phyloP scores from a whole-genome alignment of 2,329 filamentous ascomycete species.

The Byssochlamys sp. region DNA sequence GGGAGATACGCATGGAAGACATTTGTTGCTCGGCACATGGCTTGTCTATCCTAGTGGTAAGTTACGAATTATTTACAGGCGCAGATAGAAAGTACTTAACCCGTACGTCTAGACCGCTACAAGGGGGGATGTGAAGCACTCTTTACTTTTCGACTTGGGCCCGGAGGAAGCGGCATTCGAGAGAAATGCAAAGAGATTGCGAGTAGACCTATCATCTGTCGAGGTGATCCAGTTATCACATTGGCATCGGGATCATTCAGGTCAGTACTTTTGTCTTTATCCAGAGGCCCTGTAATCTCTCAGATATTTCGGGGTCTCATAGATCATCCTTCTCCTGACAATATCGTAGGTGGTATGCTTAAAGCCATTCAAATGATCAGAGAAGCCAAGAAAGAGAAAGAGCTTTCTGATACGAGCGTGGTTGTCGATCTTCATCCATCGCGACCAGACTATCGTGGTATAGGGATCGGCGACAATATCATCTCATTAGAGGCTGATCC shows the following conservation, averaged over 20 bases:
- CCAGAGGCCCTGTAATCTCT: background rate
- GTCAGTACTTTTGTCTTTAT: constrained; percentile 13
- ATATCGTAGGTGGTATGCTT: constrained; percentile 37
- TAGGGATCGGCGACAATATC: constrained; percentile 31
- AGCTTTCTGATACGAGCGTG: constrained; percentile 17
- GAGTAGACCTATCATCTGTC: constrained; percentile 34
- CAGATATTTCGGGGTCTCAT: background rate
- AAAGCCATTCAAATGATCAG: constrained; percentile 42
- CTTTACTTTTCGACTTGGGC: constrained; percentile 46
- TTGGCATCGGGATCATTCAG: constrained; percentile 49
- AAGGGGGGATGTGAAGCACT: constrained; percentile 35
- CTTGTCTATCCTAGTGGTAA: constrained; percentile 43
- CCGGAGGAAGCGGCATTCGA: constrained; percentile 45
- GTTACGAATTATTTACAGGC: constrained; percentile 3
- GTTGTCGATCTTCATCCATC: constrained; percentile 44
- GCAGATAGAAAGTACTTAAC: background rate
- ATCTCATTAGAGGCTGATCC: constrained; percentile 47
- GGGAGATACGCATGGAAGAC: constrained; percentile 41
- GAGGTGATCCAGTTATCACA: constrained; percentile 44
- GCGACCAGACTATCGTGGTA: constrained; percentile 43
- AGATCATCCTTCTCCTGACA: background rate
- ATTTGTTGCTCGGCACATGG: constrained; percentile 49
- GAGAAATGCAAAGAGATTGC: constrained; percentile 39
- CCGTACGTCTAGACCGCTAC: constrained; percentile 36
- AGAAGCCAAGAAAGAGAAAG: constrained; percentile 25